Evolutionary conservation across 352 stramenopile genomes (phyloP).

Genomic region (Blastocystis sp.): DNA sequence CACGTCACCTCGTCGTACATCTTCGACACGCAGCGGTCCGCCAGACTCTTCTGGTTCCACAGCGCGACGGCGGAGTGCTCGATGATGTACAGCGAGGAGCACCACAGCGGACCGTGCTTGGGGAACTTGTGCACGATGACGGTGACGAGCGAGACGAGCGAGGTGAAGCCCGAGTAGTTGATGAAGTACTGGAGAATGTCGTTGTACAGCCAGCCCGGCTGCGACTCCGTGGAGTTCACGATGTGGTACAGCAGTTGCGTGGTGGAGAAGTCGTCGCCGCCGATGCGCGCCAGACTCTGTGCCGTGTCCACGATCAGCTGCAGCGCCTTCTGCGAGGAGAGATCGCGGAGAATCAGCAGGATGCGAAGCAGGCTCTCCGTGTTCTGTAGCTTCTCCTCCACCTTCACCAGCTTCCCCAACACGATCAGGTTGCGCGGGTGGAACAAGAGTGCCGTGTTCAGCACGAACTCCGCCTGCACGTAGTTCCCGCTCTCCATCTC

Average conservation of each 20-base stretch:
- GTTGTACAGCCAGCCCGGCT: conserved; percentile 81
- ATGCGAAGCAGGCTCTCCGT: conserved; percentile 78
- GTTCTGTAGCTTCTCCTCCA: conserved; percentile 81
- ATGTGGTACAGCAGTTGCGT: not conserved
- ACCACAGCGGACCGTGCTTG: conserved; percentile 87
- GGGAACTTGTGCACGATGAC: conserved; percentile 82
- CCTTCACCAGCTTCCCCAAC: conserved; percentile 81
- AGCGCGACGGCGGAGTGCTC: conserved; percentile 76
- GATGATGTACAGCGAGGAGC: conserved; percentile 83
- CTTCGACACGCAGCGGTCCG: not conserved
- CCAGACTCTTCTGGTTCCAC: not conserved
- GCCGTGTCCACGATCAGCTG: conserved; percentile 84
- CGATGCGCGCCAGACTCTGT: conserved; percentile 81
- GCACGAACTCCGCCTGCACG: conserved; percentile 79
- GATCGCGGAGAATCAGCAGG: conserved; percentile 80
- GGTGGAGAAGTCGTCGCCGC: conserved; percentile 77
- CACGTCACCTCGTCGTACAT: not conserved
- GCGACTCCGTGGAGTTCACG: conserved; percentile 78
- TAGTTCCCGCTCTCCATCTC: conserved; percentile 86
- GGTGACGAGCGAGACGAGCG: conserved; percentile 81
- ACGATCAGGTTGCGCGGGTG: conserved; percentile 81
- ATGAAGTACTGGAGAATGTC: conserved; percentile 82
- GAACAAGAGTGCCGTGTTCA: conserved; percentile 80
- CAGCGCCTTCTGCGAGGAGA: conserved; percentile 83
- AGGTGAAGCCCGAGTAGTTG: conserved; percentile 77